These are phyloP conservation scores for Xenosphaeropsis pyriputrescens DNA, from an alignment of 2,329 filamentous ascomycete genomes.

Conservation along the genomic window DNA sequence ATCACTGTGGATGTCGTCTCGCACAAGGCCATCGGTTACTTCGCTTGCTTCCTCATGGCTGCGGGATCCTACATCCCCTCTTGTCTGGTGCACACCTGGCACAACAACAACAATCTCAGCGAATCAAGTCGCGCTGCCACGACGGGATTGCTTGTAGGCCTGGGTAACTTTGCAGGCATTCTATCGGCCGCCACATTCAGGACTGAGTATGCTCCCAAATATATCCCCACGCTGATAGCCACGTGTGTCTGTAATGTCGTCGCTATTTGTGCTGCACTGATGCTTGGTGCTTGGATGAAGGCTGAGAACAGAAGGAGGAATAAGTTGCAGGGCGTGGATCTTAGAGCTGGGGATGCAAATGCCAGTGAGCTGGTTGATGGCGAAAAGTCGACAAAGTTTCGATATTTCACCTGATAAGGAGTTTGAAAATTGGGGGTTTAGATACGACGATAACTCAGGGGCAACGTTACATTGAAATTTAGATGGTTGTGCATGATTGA, in stretches of 20 bases:
- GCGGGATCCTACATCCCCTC: slow-evolving; percentile 28
- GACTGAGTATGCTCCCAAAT: slow-evolving; percentile 30
- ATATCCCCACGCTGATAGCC: slow-evolving; percentile 28
- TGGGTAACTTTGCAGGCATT: slow-evolving; percentile 33
- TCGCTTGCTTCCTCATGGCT: slow-evolving; percentile 32
- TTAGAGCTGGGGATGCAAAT: slow-evolving; percentile 22
- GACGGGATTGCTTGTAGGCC: slow-evolving; percentile 29
- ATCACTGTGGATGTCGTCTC: slow-evolving; percentile 24
- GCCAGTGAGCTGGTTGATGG: slow-evolving; percentile 23
- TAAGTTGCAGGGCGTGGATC: slow-evolving; percentile 18
- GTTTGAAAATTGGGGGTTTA: too few species aligned
- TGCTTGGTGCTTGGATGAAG: slow-evolving; percentile 29
- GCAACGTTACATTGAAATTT: too few species aligned
- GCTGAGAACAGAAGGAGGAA: slow-evolving; percentile 25
- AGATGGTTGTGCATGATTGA: too few species aligned
- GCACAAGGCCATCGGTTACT: slow-evolving; percentile 29
- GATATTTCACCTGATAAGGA: slow-evolving; percentile 15
- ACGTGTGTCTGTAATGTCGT: slow-evolving; percentile 26
- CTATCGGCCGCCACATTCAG: slow-evolving; percentile 29
- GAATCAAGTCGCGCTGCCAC: slow-evolving; percentile 32
- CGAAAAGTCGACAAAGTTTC: slow-evolving; percentile 21
- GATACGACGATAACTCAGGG: too few species aligned
- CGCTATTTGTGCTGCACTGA: slow-evolving; percentile 23
- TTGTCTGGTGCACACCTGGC: slow-evolving; percentile 31
- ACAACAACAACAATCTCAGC: slow-evolving; percentile 36